Evolutionary conservation across 345 rosid genomes (phyloP).

Genomic region (Gossypium anomalum): DNA sequence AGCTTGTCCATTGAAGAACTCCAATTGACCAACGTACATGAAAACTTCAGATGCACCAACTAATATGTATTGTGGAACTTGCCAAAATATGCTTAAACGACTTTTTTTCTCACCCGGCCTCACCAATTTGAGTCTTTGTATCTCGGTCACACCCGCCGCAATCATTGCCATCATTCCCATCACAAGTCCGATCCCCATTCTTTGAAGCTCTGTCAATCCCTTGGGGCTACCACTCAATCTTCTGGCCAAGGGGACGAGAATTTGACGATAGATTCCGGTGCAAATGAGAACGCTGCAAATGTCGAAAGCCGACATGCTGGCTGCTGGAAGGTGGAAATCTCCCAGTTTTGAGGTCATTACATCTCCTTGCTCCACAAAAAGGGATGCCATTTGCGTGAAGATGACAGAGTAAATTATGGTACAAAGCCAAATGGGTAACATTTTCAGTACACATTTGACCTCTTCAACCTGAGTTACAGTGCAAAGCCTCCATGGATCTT

Average conservation of each 20-base stretch:
- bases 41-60: constrained; percentile 86
- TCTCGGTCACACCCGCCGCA: constrained; percentile 71
- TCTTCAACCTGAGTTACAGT: constrained; percentile 86
- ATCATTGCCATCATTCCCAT: constrained; percentile 82
- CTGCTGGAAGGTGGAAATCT: constrained; percentile 68
- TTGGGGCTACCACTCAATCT: constrained; percentile 38
- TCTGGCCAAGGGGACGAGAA: constrained; percentile 55
- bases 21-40: constrained; percentile 90
- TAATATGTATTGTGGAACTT: constrained; percentile 73
- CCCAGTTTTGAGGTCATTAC: constrained; percentile 58
- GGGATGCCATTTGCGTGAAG: constrained; percentile 71
- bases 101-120: constrained; percentile 48
- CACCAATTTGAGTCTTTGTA: constrained; percentile 45
- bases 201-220: constrained; percentile 71
- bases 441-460: constrained; percentile 60
- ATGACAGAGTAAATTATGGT: constrained; percentile 68
- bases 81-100: constrained; percentile 75
- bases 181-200: constrained; percentile 79
- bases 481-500: constrained; percentile 65
- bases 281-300: constrained; percentile 65
- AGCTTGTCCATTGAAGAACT: constrained; percentile 85
- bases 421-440: constrained; percentile 68
- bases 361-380: constrained; percentile 66
- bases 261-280: constrained; percentile 65
- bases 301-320: constrained; percentile 91